Conservation (phyloP, 257 asterid species). For the Plectranthus barbatus region DNA sequence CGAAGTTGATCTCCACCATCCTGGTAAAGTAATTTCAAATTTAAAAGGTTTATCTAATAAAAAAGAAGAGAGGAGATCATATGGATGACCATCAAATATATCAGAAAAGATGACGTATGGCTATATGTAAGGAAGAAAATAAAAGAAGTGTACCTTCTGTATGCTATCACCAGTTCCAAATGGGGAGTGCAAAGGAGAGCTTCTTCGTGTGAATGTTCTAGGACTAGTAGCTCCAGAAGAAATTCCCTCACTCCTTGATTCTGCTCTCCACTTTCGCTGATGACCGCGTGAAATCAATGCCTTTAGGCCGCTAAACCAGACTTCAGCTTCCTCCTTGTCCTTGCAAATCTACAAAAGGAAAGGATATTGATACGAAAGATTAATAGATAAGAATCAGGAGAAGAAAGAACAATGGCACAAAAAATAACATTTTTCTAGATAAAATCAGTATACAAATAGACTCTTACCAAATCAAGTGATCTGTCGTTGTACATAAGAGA, state of each 20-base stretch:
- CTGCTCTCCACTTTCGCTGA: constrained; percentile 91
- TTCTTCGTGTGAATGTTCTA: constrained; percentile 76
- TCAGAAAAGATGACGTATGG: constrained; percentile 6
- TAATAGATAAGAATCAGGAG: not conserved
- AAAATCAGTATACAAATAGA: constrained; percentile 11
- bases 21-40: constrained; percentile 40
- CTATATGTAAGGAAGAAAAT: constrained; percentile 3
- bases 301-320: constrained; percentile 97
- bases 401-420: not conserved
- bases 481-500: constrained; percentile 89
- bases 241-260: constrained; percentile 91
- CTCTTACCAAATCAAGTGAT: constrained; percentile 85
- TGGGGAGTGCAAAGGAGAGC: constrained; percentile 90
- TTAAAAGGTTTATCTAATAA: constrained; percentile 1
- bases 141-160: constrained; percentile 56
- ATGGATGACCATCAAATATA: not conserved
- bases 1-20: constrained; percentile 79
- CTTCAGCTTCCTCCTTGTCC: constrained; percentile 99
- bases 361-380: not conserved
- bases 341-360: constrained; percentile 69
- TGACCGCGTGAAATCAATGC: constrained; percentile 91
- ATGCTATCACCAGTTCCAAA: constrained; percentile 71
- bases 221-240: constrained; percentile 97
- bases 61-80: not conserved
- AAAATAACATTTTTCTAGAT: not conserved